These are phyloP conservation scores for Talaromyces sp. DNA, from an alignment of 2,329 filamentous ascomycete species.

Conservation along the genomic window DNA sequence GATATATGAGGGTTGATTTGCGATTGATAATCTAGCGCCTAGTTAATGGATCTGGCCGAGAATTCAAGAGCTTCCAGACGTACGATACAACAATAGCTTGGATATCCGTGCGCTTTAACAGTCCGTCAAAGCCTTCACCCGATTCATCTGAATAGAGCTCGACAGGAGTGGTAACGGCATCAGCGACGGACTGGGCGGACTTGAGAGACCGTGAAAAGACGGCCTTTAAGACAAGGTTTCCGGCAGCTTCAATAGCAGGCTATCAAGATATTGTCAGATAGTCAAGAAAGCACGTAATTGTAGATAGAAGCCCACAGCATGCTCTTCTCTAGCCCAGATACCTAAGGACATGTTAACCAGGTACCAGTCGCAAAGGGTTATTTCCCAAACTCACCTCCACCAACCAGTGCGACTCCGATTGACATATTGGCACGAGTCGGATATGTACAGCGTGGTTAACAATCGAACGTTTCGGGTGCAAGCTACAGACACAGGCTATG, in stretches of 20 bases:
- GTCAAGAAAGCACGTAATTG: not conserved
- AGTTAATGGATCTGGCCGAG: slow-evolving; percentile 21
- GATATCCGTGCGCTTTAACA: slow-evolving; percentile 46
- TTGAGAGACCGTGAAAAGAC: slow-evolving; percentile 54
- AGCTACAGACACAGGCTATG: not conserved
- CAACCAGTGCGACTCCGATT: slow-evolving; percentile 5
- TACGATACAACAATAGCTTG: slow-evolving; percentile 44
- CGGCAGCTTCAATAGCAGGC: slow-evolving; percentile 47
- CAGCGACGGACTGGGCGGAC: slow-evolving; percentile 44
- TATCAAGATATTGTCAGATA: slow-evolving; percentile 15
- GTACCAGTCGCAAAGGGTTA: not conserved
- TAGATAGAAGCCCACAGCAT: slow-evolving; percentile 41
- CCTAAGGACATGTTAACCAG: not conserved
- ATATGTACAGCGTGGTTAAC: not conserved
- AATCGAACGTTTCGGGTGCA: not conserved
- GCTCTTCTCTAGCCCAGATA: slow-evolving; percentile 54
- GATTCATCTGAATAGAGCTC: slow-evolving; percentile 54
- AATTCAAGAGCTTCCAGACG: not conserved
- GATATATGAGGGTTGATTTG: slow-evolving; percentile 48
- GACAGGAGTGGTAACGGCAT: slow-evolving; percentile 24
- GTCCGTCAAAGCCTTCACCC: slow-evolving; percentile 40
- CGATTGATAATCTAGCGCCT: slow-evolving; percentile 44
- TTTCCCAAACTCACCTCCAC: slow-evolving; percentile 19
- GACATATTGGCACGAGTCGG: not conserved
- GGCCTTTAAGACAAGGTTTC: slow-evolving; percentile 46